Evolutionary conservation across 176 grass and related monocot genomes (phyloP), one percentile per base, ranked within the genome.

Genomic region (Lolium perenne): DNA sequence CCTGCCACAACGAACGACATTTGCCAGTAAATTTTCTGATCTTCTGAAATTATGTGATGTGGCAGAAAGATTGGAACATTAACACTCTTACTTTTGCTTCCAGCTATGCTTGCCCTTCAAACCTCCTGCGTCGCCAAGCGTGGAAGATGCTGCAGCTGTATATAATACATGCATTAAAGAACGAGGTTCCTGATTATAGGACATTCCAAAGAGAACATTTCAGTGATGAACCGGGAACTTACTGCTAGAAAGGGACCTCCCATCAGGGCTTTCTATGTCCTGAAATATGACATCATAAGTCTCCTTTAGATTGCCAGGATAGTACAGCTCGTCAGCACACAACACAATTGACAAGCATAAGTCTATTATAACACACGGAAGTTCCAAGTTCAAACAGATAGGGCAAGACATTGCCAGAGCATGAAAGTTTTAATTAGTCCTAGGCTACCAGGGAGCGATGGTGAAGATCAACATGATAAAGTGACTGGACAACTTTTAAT

Each of bases 51-150:
- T 56, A 81, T 82, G 49, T 17, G 10, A 83, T 84, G 62, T n/a
- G 25, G 48, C 18, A 62, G 18, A 84, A 59, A 68, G 1, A 88
- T 81, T 47, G 48, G 15, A 84, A 53, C 51, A 47, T 41, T 67
- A 45, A 74, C 8, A 74, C 8, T 48, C 80, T 86, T 94, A 95
- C 96, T 95, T 98, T 59, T 95, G 87, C 84, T 92, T 98, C 96
- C 93, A 98, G 78, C 78, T 95, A 54, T 82, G 23, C 77, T 98
- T 98, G 43, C 80, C 88, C 46, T 89, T 90, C 11, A 26, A 54
- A 45, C 46, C 70, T 88, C 29, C 88, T 75, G 80, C 49, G 18
- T 71, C 68, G 64, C 64, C 80, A 74, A 86, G 63, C n/a, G 46
- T 62, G 7, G 48, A 79, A 32, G 59, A 79, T 85, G 79, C 47